A percentile compares a stretch with the other conserved stretches of the same genome.
phyloP scores from a whole-genome alignment of 306 rosid species.

The Corylus americana region DNA sequence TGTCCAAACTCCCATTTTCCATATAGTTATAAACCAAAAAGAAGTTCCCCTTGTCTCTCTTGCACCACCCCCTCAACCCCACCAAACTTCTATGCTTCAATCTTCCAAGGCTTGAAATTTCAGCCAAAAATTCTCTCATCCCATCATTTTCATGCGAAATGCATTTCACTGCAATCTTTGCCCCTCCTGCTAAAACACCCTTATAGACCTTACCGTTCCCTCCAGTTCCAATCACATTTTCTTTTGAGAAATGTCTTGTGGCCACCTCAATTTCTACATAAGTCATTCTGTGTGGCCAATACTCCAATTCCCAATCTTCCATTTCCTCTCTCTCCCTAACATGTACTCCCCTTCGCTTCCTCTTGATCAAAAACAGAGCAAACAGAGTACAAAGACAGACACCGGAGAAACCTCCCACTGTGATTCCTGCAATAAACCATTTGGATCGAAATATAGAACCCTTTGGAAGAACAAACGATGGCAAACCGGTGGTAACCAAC shows the following conservation, averaged over 20 bases:
- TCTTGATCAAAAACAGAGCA: constrained; percentile 40
- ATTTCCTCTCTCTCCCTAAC: constrained; percentile 54
- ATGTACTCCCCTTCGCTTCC: constrained; percentile 31
- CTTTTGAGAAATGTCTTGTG: constrained; percentile 59
- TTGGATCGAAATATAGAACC: constrained; percentile 52
- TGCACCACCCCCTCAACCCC: constrained; percentile 84
- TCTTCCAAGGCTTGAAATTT: constrained; percentile 82
- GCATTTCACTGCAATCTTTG: constrained; percentile 70
- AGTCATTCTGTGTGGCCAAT: constrained; percentile 80
- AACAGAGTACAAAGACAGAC: constrained; percentile 36
- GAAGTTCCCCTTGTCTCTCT: constrained; percentile 63
- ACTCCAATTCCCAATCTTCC: constrained; percentile 97
- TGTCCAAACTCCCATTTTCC: constrained; percentile 88
- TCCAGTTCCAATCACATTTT: constrained; percentile 81
- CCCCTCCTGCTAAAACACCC: constrained; percentile 61
- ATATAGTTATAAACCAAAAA: constrained; percentile 72
- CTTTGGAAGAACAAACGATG: constrained; percentile 76
- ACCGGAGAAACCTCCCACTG: constrained; percentile 38
- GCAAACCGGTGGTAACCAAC: constrained; percentile 57
- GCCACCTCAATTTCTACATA: constrained; percentile 64
- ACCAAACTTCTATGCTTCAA: constrained; percentile 76
- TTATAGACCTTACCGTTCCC: constrained; percentile 82
- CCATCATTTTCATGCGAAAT: constrained; percentile 77
- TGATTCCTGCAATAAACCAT: constrained; percentile 57
- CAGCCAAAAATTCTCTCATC: constrained; percentile 72